Base-by-base conservation (phyloP, 176 grass and related monocot genomes). In the Saccharum officinarum region DNA sequence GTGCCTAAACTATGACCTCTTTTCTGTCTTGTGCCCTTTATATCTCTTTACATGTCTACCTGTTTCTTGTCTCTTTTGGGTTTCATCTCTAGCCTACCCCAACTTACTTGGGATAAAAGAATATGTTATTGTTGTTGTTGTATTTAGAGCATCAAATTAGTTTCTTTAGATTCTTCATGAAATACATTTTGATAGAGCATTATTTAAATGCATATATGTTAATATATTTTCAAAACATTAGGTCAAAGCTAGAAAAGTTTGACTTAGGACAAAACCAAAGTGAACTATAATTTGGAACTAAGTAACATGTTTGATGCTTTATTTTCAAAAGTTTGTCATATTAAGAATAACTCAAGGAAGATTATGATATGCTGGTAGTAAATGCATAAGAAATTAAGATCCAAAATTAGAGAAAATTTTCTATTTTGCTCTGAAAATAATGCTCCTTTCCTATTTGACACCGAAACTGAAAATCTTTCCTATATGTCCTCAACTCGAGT, bases 341-440 rank as follows among this genome's bases (percentile, higher is more conserved):
- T 77, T 39, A 28, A 26, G 46, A 49, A 76, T 40, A 78, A 54
- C 22, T 65, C 22, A 10, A 65, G 12, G 38, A 11, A 85, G 45
- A 62, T 61, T 61, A 15, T 61, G 28, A 31, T 22, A 63, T 28
- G 40, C 42, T 69, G 37, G 36, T 16, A 14, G 46, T 6, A 76
- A 34, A 34, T 86, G 69, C 88, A 77, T 41, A 65, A 23, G 33
- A 71, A 71, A 86, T 38, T 46, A 77, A 80, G 17, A 77, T 36
- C 16, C 23, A 85, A 61, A n/a, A n/a, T n/a, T n/a, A n/a, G n/a
- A n/a, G n/a, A n/a, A n/a, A n/a, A n/a, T n/a, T n/a, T n/a, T n/a
- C n/a, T n/a, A n/a, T n/a, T n/a, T n/a, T n/a, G n/a, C n/a, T n/a
- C n/a, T n/a, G n/a, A n/a, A n/a, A n/a, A n/a, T n/a, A n/a, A n/a